Conservation (phyloP, 495 filamentous ascomycete genomes). For the Darksidea phi region DNA sequence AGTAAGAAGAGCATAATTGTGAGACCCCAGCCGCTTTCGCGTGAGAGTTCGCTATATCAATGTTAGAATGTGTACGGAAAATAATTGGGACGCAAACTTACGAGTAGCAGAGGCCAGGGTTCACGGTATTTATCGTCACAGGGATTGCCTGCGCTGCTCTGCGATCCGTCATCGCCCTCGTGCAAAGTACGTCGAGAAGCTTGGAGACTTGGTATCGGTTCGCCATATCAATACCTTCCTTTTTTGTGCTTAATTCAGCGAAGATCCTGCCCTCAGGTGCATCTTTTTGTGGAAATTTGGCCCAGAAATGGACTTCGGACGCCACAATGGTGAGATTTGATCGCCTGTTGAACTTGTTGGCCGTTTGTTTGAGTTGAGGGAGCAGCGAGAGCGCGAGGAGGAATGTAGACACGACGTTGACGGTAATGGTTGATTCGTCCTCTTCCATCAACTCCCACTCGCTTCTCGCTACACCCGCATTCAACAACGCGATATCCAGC, state of each 20-base stretch:
- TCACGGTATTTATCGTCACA: constrained; percentile 46
- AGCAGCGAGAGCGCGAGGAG: constrained; percentile 48
- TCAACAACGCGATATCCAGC: constrained; percentile 49
- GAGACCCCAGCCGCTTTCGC: constrained; percentile 25
- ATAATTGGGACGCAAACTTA: constrained; percentile 10
- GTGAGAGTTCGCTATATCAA: constrained; percentile 40
- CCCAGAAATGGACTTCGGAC: constrained; percentile 36
- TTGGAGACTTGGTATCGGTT: constrained; percentile 33
- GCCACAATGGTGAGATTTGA: constrained; percentile 39
- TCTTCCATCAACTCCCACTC: constrained; percentile 43
- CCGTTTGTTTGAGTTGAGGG: constrained; percentile 42
- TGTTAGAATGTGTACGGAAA: no score
- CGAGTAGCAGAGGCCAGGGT: constrained; percentile 46
- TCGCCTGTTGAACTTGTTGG: constrained; percentile 29
- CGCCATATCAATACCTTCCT: constrained; percentile 28
- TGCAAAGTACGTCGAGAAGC: constrained; percentile 11
- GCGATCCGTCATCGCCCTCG: constrained; percentile 9
- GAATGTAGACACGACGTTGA: constrained; percentile 56
- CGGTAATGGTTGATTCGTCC: constrained; percentile 52
- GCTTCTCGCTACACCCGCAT: constrained; percentile 48
- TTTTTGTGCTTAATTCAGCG: constrained; percentile 32
- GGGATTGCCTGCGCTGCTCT: constrained; percentile 6
- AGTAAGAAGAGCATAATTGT: constrained; percentile 23
- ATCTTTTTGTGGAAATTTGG: constrained; percentile 36
- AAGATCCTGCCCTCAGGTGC: constrained; percentile 35